phyloP scores from a whole-genome alignment of 345 rosid genomes.

The Cardamine occulta region DNA sequence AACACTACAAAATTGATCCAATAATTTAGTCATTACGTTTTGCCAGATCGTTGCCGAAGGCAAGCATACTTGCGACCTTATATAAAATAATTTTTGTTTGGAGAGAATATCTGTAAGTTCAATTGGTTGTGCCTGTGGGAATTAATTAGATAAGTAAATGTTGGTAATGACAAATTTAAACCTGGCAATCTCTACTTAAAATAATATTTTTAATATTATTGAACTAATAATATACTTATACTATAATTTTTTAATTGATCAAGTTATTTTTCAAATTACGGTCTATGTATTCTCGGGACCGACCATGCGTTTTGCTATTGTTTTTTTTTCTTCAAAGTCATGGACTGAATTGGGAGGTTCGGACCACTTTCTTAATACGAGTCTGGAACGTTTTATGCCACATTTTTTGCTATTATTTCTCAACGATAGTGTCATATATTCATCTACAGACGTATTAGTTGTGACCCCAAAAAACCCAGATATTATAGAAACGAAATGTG shows the following conservation, averaged over 20 bases:
- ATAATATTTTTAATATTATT: no score
- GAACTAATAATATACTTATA: no score
- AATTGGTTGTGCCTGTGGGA: no score
- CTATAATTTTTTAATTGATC: no score
- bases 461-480: slow-evolving; percentile 1
- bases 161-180: no score
- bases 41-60: not conserved
- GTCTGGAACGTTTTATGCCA: not conserved
- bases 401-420: not conserved
- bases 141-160: no score
- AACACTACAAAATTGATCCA: not conserved
- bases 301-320: not conserved
- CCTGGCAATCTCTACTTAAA: no score
- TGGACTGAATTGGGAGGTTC: not conserved
- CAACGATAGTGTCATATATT: not conserved
- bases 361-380: not conserved
- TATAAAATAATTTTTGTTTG: no score
- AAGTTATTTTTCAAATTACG: no score
- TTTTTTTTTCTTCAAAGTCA: not conserved
- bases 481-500: not conserved
- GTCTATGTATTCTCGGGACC: no score
- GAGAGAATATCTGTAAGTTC: no score
- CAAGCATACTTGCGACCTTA: no score
- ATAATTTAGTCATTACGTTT: not conserved
- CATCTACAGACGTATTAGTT: not conserved